Base-by-base conservation (phyloP, 768 basidiomycete species). In the Collybiopsis confluens region DNA sequence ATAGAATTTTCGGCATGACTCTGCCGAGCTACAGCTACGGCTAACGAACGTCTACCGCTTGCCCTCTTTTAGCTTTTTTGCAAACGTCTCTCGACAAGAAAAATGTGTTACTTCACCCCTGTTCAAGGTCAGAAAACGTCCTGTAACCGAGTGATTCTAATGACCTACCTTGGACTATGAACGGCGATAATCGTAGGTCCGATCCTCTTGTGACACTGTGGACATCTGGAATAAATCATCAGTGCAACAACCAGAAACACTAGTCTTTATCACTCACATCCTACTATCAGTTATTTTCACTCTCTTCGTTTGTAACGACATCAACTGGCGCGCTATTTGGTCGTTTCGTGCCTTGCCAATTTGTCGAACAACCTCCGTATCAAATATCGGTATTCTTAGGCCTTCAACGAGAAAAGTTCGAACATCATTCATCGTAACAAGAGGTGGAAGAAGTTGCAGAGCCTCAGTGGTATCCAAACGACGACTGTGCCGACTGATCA, bases 21-120 rank as follows among this genome's bases (percentile, higher is more conserved):
- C n/a, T n/a, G n/a, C n/a, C n/a, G n/a, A n/a, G n/a, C n/a, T n/a
- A 33, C 30, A 33, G 13, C 30, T 5, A 33, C 30, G 13, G 30
- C 5, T 13, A 13, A 5, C 30, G 13, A 33, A 33, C 30, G 13
- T 13, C 27, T 24, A 48, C 35, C 36, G 23, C 13, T 20, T 48
- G 20, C 7, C 9, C 33, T 48, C 47, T 5, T 75, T 76, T 50
- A 87, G 62, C 54, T 71, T 78, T 45, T 68, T 72, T 9, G 90
- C 73, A 64, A 93, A 97, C 0, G 79, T 77, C 64, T 97, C 95
- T 24, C 93, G 86, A 65, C 95, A 98, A 57, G 96, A 90, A 66
- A 95, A 94, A 69, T 98, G 96, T 0, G 94, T 98, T 2, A 97
- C 95, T 70, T 96, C 92, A 8, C 95, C 95, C 45, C 94, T 97